These are phyloP conservation scores for Gastrolobium villosum DNA, from an alignment of 306 rosid genomes.

Conservation along the genomic window DNA sequence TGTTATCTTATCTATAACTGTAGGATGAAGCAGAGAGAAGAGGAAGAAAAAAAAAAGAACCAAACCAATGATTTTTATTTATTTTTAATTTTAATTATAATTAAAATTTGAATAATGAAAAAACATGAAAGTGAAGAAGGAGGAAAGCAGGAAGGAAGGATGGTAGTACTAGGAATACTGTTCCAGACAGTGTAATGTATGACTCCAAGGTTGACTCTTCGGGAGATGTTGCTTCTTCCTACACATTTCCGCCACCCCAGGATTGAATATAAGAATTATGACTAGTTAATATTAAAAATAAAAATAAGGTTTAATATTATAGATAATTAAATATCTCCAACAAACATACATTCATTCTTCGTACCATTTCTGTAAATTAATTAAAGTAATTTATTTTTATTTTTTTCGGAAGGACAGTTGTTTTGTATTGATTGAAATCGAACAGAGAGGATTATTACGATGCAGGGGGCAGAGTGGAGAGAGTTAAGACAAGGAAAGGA, in stretches of 20 bases:
- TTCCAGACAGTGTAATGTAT: background rate
- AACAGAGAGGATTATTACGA: background rate
- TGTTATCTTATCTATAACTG: slow-evolving; percentile 1
- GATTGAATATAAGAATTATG: background rate
- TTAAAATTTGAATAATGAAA: background rate
- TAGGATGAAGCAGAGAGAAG: background rate
- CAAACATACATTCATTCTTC: slow-evolving; percentile 39
- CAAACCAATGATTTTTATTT: background rate
- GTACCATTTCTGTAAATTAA: background rate
- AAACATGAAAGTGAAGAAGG: slow-evolving; percentile 5
- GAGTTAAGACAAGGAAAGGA: background rate
- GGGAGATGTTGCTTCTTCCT: background rate
- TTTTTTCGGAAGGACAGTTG: background rate
- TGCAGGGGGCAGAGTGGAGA: background rate
- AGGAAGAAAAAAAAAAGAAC: background rate
- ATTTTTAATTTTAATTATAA: too few species aligned
- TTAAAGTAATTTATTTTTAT: background rate
- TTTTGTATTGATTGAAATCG: background rate
- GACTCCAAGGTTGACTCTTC: background rate
- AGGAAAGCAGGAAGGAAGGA: too few species aligned
- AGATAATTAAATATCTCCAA: background rate
- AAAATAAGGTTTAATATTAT: background rate
- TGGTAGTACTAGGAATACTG: background rate
- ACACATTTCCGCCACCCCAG: background rate
- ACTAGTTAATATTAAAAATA: background rate